phyloP scores from a whole-genome alignment of 495 filamentous ascomycete genomes.

The Recurvomyces mirabilis region DNA sequence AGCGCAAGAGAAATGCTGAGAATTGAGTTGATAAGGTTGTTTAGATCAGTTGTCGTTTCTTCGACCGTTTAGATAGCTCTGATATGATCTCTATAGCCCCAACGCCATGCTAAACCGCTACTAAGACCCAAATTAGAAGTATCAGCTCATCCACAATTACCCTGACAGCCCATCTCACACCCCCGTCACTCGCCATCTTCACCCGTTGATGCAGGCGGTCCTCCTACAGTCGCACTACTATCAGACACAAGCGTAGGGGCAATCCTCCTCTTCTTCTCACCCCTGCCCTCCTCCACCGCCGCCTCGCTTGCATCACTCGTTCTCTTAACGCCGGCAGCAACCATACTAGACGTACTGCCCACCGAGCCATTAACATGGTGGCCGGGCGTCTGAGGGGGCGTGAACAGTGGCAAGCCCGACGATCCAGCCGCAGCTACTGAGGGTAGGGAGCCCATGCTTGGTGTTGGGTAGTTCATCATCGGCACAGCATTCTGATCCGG shows the following conservation, averaged over 20 bases:
- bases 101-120: no score
- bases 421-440: slow-evolving; percentile 29
- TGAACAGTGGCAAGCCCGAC: slow-evolving; percentile 29
- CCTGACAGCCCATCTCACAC: no score
- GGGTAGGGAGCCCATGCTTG: slow-evolving; percentile 26
- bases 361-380: slow-evolving; percentile 29
- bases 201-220: no score
- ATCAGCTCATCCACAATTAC: no score
- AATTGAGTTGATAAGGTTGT: no score
- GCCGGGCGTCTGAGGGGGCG: slow-evolving; percentile 32
- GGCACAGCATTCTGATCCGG: slow-evolving; percentile 19
- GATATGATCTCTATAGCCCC: no score
- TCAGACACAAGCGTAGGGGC: slow-evolving; percentile 29
- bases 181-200: no score
- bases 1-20: no score
- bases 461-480: slow-evolving; percentile 28
- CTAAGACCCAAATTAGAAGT: no score
- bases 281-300: slow-evolving; percentile 17
- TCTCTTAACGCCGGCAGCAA: slow-evolving; percentile 16
- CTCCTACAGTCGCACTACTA: no score
- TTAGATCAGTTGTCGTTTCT: no score
- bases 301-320: slow-evolving; percentile 13
- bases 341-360: slow-evolving; percentile 16
- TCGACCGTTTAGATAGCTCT: no score
- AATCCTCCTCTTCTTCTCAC: slow-evolving; percentile 30